Conservation (phyloP, 371 early-diverging fungal genomes). For the Mortierella sp. region DNA sequence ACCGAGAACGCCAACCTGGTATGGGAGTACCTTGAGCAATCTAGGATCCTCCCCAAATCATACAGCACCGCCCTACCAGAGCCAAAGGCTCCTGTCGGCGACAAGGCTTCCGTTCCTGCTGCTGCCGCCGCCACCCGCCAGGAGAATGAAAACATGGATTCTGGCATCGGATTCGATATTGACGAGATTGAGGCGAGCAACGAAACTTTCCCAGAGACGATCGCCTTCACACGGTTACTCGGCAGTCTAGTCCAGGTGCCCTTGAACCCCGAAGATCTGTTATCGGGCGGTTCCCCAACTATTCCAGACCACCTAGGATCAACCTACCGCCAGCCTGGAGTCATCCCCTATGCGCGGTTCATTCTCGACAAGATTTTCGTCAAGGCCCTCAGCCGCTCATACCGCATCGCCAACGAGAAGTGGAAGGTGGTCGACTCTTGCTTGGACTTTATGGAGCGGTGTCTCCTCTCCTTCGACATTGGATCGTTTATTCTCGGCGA, state of each 20-base stretch:
- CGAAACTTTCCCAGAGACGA: conserved; percentile 87
- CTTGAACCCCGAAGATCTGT: conserved; percentile 60
- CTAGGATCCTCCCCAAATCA: conserved; percentile 75
- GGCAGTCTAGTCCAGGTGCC: conserved; percentile 79
- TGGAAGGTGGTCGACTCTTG: conserved; percentile 86
- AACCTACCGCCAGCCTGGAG: conserved; percentile 76
- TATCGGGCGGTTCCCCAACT: conserved; percentile 61
- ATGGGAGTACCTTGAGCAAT: conserved; percentile 80
- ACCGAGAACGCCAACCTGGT: conserved; percentile 71
- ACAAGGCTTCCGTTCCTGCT: conserved; percentile 41
- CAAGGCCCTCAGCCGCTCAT: conserved; percentile 76
- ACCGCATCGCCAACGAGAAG: conserved; percentile 76
- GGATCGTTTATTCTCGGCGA: conserved; percentile 56
- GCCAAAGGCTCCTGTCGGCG: conserved; percentile 37
- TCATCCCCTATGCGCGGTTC: conserved; percentile 85
- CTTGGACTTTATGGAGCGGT: conserved; percentile 83
- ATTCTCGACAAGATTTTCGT: conserved; percentile 87
- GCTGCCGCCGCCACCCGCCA: conserved; percentile 35
- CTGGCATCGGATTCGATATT: conserved; percentile 81
- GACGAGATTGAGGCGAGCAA: conserved; percentile 81
- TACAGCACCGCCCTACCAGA: conserved; percentile 53
- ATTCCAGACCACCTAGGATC: conserved; percentile 62
- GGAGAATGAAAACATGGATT: conserved; percentile 45
- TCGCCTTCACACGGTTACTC: conserved; percentile 84
- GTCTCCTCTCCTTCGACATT: conserved; percentile 83